phyloP scores from a whole-genome alignment of 192 early-diverging fungal genomes.

The Umbelopsis sp. region DNA sequence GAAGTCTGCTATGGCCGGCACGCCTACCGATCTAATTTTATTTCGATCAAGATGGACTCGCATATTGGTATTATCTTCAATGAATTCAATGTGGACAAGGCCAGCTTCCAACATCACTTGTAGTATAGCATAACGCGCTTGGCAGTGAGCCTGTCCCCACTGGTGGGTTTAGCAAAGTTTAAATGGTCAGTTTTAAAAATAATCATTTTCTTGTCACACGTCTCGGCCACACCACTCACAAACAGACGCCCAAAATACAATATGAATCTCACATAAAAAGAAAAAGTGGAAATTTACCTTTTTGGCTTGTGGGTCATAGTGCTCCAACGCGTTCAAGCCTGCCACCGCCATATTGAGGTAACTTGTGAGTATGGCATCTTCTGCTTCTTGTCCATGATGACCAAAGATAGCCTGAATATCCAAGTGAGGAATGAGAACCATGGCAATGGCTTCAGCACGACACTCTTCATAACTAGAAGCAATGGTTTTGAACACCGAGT shows the following conservation, averaged over 20 bases:
- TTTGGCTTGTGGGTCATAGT: constrained; percentile 48
- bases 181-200: not conserved
- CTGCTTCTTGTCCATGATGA: constrained; percentile 43
- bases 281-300: constrained; percentile 30
- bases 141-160: constrained; percentile 67
- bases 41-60: constrained; percentile 53
- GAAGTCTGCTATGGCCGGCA: constrained; percentile 55
- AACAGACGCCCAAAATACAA: not conserved
- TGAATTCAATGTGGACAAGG: constrained; percentile 39
- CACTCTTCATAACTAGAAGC: constrained; percentile 55
- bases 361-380: constrained; percentile 52
- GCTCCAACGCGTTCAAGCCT: constrained; percentile 54
- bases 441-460: constrained; percentile 60
- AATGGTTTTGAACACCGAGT: constrained; percentile 52
- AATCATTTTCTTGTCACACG: constrained; percentile 6
- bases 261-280: not conserved
- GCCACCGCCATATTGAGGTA: constrained; percentile 64
- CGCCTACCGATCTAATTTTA: constrained; percentile 53
- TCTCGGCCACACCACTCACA: not conserved
- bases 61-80: constrained; percentile 33
- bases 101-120: constrained; percentile 50
- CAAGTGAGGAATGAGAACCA: constrained; percentile 35
- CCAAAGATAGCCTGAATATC: constrained; percentile 61
- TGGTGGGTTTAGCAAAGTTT: constrained; percentile 2
- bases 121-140: constrained; percentile 61